These are phyloP conservation scores for Simplicillium sp. DNA, from an alignment of 2,329 filamentous ascomycete genomes.

Conservation along the genomic window DNA sequence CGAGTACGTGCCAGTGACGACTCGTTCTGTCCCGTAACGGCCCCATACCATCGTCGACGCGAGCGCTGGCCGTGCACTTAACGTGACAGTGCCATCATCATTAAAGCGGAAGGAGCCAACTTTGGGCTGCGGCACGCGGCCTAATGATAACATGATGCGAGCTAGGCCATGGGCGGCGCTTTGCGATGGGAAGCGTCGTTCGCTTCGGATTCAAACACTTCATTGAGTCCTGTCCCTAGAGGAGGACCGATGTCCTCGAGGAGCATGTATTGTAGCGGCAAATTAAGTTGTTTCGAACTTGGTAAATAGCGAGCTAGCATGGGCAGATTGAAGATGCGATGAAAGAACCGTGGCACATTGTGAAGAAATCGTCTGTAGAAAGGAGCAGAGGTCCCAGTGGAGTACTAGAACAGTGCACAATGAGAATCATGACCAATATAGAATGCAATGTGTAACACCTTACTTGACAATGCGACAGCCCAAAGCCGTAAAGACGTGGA, in stretches of 20 bases:
- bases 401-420: too few species aligned
- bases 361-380: conserved; percentile 1
- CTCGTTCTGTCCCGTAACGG: too few species aligned
- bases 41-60: conserved; percentile 15
- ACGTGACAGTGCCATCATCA: conserved; percentile 15
- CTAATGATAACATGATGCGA: conserved; percentile 14
- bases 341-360: neutral
- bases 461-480: neutral
- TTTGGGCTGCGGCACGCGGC: conserved; percentile 13
- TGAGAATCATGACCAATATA: too few species aligned
- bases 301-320: too few species aligned
- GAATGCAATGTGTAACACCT: too few species aligned
- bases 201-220: too few species aligned
- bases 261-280: too few species aligned
- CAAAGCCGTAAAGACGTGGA: conserved; percentile 14
- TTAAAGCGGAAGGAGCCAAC: conserved; percentile 14
- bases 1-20: too few species aligned
- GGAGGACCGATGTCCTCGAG: too few species aligned
- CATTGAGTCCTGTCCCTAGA: too few species aligned
- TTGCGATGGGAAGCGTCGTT: neutral
- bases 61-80: conserved; percentile 18
- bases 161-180: conserved; percentile 15
- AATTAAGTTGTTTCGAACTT: too few species aligned
- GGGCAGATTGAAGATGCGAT: too few species aligned
- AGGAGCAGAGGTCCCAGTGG: neutral